These are phyloP conservation scores for Helichrysum umbraculigerum DNA, from an alignment of 129 eudicot species.

Conservation along the genomic window DNA sequence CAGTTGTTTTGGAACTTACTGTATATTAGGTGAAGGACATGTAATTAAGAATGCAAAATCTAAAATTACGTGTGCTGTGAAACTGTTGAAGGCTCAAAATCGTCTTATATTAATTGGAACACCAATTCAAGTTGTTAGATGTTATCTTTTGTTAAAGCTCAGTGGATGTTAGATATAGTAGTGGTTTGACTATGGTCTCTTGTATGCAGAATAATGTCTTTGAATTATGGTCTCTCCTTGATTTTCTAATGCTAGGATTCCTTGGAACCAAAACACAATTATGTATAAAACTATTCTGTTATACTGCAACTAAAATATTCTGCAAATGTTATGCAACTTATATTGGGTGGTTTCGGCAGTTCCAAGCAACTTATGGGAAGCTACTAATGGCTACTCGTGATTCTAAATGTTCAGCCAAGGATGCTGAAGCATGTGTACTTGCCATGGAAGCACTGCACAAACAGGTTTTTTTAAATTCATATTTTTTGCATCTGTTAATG, in stretches of 20 bases:
- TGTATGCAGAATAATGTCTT: constrained; percentile 80
- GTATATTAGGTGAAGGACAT: constrained; percentile 94
- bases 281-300: constrained; percentile 22
- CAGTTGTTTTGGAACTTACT: constrained; percentile 87
- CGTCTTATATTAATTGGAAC: constrained; percentile 98
- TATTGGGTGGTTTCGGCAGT: constrained; percentile 43
- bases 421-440: constrained; percentile 97
- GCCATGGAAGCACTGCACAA: constrained; percentile 99
- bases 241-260: constrained; percentile 98
- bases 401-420: constrained; percentile 97
- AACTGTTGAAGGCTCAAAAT: constrained; percentile 88
- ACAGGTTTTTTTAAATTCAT: constrained; percentile 49
- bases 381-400: constrained; percentile 92
- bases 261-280: constrained; percentile 98
- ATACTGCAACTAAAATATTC: background rate
- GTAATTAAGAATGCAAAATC: constrained; percentile 87
- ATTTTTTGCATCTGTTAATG: background rate
- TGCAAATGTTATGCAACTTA: constrained; percentile 16
- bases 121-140: constrained; percentile 77
- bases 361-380: constrained; percentile 97
- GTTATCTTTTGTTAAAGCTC: background rate
- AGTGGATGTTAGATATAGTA: background rate
- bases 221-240: constrained; percentile 99
- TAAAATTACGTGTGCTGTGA: constrained; percentile 91
- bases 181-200: constrained; percentile 23